Evolutionary conservation across 2,329 filamentous ascomycete species (phyloP).

Genomic region (Bisporella sp.): DNA sequence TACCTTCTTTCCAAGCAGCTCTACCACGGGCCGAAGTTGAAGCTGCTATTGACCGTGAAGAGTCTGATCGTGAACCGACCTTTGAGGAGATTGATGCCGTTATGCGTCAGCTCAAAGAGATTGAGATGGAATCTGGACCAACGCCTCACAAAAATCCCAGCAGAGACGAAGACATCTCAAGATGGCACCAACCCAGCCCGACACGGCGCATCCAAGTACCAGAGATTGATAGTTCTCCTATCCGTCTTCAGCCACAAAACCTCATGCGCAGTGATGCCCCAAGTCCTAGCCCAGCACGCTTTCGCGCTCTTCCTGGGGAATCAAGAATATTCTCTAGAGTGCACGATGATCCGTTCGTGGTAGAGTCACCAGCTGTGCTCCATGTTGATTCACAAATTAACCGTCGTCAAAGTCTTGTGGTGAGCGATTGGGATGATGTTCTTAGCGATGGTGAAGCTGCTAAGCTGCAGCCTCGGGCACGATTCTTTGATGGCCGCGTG

Average conservation of each 20-base stretch:
- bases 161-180: slow-evolving; percentile 28
- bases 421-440: slow-evolving; percentile 88
- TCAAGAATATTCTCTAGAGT: slow-evolving; percentile 42
- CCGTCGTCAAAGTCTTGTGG: slow-evolving; percentile 54
- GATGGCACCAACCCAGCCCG: slow-evolving; percentile 40
- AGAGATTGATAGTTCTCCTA: slow-evolving; percentile 40
- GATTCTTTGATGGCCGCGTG: slow-evolving; percentile 88
- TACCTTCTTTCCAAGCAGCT: slow-evolving; percentile 19
- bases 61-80: slow-evolving; percentile 28
- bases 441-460: slow-evolving; percentile 77
- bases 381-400: slow-evolving; percentile 44
- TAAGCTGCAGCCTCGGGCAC: slow-evolving; percentile 72
- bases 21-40: slow-evolving; percentile 19
- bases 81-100: slow-evolving; percentile 88
- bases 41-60: slow-evolving; percentile 10
- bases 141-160: background rate
- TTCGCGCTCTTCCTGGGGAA: slow-evolving; percentile 40
- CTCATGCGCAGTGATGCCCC: slow-evolving; percentile 61
- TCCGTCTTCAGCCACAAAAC: slow-evolving; percentile 45
- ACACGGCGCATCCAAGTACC: slow-evolving; percentile 31
- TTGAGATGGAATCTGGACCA: slow-evolving; percentile 50
- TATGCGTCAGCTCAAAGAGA: slow-evolving; percentile 77
- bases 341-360: slow-evolving; percentile 28
- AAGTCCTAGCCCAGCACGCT: slow-evolving; percentile 62
- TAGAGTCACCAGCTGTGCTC: slow-evolving; percentile 45